phyloP scores from a whole-genome alignment of 2,329 filamentous ascomycete species.

The Metarhizium brunneum region DNA sequence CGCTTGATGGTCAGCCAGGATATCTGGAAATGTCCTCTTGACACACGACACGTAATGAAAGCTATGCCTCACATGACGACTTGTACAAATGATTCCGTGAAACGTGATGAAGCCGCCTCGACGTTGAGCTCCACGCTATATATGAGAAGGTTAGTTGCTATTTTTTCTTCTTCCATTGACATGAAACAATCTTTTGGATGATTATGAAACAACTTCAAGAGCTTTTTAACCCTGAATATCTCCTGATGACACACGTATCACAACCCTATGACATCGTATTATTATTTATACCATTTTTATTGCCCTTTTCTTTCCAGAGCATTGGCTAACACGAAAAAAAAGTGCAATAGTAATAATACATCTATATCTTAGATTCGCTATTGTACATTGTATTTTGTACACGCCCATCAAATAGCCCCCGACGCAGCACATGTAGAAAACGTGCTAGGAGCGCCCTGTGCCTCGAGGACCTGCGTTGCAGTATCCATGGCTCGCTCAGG shows the following conservation, averaged over 20 bases:
- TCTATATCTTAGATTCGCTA: constrained; percentile 3
- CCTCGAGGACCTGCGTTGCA: constrained; percentile 49
- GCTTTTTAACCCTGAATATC: constrained; percentile 60
- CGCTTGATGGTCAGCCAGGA: constrained; percentile 34
- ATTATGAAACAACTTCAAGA: constrained; percentile 49
- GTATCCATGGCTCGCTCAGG: constrained; percentile 62
- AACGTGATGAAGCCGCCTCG: neutral
- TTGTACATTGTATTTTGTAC: constrained; percentile 5
- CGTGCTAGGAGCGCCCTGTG: neutral
- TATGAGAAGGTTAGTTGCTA: constrained; percentile 34
- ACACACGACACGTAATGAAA: constrained; percentile 20
- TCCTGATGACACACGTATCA: constrained; percentile 51
- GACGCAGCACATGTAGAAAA: neutral
- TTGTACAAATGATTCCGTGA: neutral
- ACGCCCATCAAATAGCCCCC: neutral
- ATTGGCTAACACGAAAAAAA: constrained; percentile 26
- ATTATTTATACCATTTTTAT: constrained; percentile 7
- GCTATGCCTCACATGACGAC: constrained; percentile 8
- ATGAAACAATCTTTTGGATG: constrained; percentile 29
- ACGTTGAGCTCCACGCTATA: neutral
- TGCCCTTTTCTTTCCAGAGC: constrained; percentile 20
- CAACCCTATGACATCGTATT: constrained; percentile 44
- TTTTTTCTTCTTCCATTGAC: constrained; percentile 7
- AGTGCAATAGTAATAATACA: constrained; percentile 7
- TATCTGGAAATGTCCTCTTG: constrained; percentile 23